Base-by-base conservation (phyloP, 768 basidiomycete genomes). In the Boletus pseudopeckii region DNA sequence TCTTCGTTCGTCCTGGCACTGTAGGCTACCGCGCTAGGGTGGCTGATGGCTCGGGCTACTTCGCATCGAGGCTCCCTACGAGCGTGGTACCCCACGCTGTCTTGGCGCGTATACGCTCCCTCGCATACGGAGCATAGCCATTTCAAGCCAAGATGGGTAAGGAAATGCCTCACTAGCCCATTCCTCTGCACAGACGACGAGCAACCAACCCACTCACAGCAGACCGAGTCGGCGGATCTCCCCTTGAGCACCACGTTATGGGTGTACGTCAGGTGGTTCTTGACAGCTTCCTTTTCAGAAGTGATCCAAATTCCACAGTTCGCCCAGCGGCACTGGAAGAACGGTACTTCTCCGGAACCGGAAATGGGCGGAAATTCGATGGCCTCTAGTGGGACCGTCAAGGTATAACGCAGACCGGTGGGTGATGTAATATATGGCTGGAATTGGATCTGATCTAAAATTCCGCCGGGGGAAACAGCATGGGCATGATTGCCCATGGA, bases 91-190 rank as follows among this genome's bases (percentile, higher is more conserved):
- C 6, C 7, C 22, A 68, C 53, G 20, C 52, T 65, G 40, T 68
- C 66, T 0, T 8, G 28, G 15, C 66, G 65, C 20, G 57, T 39
- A 38, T 55, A 63, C 22, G 10, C 1, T 7, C 2, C 24, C 10
- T 24, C 10, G 39, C 66, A 67, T 40, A 49, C 42, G 8, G 64
- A 65, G 10, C 65, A 67, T 7, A 39, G 7, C 63, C 61, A 67
- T 22, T 26, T 49, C 41, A 61, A 30, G 2, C 18, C 36, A 10
- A 67, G 20, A 22, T 67, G 65, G 2, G 39, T 59, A 0, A 20
- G 48, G 10, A 68, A 14, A 24, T 67, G 65, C 4, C 65, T 38
- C 14, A 53, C 55, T 14, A 67, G 22, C 18, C 56, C 58, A 15
- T 11, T 28, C 34, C 18, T 41, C 10, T 58, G 54, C 22, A 36